Conservation (phyloP, 2,329 filamentous ascomycete species). For the Sporothrix pallida region DNA sequence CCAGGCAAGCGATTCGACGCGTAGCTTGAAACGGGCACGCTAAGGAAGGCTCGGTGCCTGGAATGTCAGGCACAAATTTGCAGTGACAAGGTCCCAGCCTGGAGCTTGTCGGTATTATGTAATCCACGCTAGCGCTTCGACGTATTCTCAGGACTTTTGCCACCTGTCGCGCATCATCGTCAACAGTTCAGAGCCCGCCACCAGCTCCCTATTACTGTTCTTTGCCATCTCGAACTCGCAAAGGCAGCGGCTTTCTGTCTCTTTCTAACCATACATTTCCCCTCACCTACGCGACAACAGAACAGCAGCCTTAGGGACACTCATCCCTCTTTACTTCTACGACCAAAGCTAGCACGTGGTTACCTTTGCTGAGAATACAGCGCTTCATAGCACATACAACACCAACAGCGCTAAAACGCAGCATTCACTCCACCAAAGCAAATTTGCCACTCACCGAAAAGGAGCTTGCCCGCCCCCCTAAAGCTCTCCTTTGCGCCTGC, state of each 20-base stretch:
- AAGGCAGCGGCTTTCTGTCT: not conserved
- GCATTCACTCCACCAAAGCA: slow-evolving; percentile 12
- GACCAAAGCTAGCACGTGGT: not conserved
- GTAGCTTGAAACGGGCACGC: slow-evolving; percentile 34
- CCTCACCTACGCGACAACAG: not conserved
- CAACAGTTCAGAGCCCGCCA: not conserved
- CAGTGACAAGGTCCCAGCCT: not conserved
- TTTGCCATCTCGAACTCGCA: not conserved
- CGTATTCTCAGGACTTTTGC: not conserved
- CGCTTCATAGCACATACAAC: not conserved
- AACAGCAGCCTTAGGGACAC: no score
- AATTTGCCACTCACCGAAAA: slow-evolving; percentile 13
- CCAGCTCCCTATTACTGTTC: not conserved
- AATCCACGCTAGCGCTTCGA: not conserved
- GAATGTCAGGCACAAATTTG: not conserved
- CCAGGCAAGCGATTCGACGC: slow-evolving; percentile 49
- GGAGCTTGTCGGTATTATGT: not conserved
- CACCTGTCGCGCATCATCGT: not conserved
- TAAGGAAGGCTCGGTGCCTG: not conserved
- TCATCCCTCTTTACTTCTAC: no score
- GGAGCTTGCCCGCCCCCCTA: not conserved
- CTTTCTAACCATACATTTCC: not conserved
- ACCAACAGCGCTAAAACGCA: not conserved
- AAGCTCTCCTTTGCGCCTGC: slow-evolving; percentile 9
- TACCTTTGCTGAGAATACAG: not conserved